Conservation (phyloP, 1,139 yeast genomes). For the Debaryomycetaceae sp. region DNA sequence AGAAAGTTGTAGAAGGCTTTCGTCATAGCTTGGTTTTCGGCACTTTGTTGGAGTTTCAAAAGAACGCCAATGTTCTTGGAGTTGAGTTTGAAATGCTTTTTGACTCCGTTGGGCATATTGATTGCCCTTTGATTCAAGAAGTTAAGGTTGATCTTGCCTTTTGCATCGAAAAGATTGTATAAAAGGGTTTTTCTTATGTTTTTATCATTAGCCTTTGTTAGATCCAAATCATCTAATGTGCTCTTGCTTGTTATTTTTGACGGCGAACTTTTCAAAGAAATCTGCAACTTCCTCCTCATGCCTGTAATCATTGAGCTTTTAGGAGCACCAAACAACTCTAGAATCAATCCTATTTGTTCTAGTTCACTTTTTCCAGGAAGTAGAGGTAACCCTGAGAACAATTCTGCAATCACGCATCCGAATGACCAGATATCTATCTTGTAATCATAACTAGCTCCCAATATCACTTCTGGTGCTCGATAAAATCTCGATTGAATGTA, state of each 20-base stretch:
- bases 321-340: conserved; percentile 67
- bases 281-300: conserved; percentile 18
- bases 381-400: conserved; percentile 63
- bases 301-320: conserved; percentile 23
- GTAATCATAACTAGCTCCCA: conserved; percentile 72
- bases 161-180: conserved; percentile 37
- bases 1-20: conserved; percentile 27
- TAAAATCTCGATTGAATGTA: conserved; percentile 66
- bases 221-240: conserved; percentile 7
- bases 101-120: conserved; percentile 13
- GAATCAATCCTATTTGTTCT: conserved; percentile 58
- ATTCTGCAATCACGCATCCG: conserved; percentile 67
- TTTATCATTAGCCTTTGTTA: conserved; percentile 18
- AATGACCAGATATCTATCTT: conserved; percentile 81
- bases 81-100: conserved; percentile 25
- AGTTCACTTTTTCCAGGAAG: conserved; percentile 70
- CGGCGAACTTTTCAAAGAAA: conserved; percentile 8
- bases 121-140: conserved; percentile 24
- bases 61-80: conserved; percentile 37
- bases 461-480: conserved; percentile 74
- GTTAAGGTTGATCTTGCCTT: conserved; percentile 35
- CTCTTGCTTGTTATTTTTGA: conserved; percentile 11
- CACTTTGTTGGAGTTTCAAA: conserved; percentile 36
- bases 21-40: conserved; percentile 16
- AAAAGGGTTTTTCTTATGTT: conserved; percentile 30